Percentiles rank a stretch among this genome's conserved stretches.
Conservation (phyloP, 1,284 basidiomycete species). For the Rhodotorula sp. region DNA sequence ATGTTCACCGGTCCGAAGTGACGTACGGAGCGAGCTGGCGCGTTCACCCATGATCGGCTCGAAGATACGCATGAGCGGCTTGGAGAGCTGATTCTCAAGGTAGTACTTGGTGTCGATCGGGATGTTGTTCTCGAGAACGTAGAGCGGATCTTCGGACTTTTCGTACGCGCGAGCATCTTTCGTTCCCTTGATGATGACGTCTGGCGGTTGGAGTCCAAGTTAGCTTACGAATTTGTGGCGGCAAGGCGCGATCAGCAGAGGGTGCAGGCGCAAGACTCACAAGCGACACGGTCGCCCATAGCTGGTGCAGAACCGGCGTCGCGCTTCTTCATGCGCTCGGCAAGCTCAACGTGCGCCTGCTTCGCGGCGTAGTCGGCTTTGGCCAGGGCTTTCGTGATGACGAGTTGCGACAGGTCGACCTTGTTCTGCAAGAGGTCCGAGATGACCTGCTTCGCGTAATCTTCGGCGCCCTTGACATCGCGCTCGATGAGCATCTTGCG, state of each 20-base stretch:
- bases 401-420: slow-evolving; percentile 94
- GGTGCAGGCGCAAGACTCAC: not conserved
- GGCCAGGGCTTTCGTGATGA: slow-evolving; percentile 92
- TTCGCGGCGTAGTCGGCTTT: slow-evolving; percentile 87
- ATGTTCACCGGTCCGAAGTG: slow-evolving; percentile 3
- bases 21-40: slow-evolving; percentile 74
- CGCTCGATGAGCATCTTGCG: slow-evolving; percentile 95
- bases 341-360: slow-evolving; percentile 92
- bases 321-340: slow-evolving; percentile 88
- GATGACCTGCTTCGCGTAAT: slow-evolving; percentile 90
- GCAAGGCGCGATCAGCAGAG: not conserved
- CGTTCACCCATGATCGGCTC: slow-evolving; percentile 95
- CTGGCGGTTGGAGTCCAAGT: not conserved
- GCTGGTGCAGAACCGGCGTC: slow-evolving; percentile 94
- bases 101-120: slow-evolving; percentile 97
- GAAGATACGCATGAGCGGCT: slow-evolving; percentile 92
- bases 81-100: slow-evolving; percentile 92
- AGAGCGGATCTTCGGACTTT: slow-evolving; percentile 94
- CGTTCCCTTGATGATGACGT: slow-evolving; percentile 92
- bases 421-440: slow-evolving; percentile 91
- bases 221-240: not conserved
- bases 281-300: slow-evolving; percentile 91
- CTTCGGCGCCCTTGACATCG: slow-evolving; percentile 86
- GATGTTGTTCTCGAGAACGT: slow-evolving; percentile 92
- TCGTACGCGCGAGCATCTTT: slow-evolving; percentile 98